Percentiles rank a stretch among this genome's conserved stretches.
Evolutionary conservation across 768 basidiomycete species (phyloP).

Genomic region (Agaricus bisporus): DNA sequence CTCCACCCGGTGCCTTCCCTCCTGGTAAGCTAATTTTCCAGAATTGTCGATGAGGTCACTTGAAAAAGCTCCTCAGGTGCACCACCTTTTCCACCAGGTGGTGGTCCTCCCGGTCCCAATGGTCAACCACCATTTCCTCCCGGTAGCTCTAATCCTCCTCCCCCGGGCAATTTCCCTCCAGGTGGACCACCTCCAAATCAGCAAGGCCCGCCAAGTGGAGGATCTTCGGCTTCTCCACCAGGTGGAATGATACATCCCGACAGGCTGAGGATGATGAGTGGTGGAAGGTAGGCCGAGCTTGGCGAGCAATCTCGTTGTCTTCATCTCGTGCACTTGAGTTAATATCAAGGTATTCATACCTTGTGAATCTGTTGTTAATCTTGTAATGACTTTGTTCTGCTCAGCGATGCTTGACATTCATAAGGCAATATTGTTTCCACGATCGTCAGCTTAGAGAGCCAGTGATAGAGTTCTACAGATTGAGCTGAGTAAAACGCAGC

Average conservation of each 20-base stretch:
- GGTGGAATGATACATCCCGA: conserved; percentile 76
- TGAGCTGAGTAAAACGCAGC: too few relatives aligned
- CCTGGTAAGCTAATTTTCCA: conserved; percentile 39
- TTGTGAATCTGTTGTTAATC: background rate
- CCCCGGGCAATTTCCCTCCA: conserved; percentile 27
- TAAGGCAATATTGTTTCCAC: too few relatives aligned
- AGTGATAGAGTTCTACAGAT: too few relatives aligned
- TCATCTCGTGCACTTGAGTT: background rate
- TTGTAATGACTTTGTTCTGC: background rate
- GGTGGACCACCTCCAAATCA: conserved; percentile 27
- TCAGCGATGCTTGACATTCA: too few relatives aligned
- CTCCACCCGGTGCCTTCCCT: conserved; percentile 28
- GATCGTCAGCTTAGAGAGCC: too few relatives aligned
- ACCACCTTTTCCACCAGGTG: conserved; percentile 51
- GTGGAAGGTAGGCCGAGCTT: conserved; percentile 16
- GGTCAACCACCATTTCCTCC: conserved; percentile 44
- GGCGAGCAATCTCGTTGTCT: background rate
- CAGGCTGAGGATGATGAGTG: conserved; percentile 72
- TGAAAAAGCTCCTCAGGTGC: conserved; percentile 20
- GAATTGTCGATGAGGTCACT: conserved; percentile 17
- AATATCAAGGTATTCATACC: background rate
- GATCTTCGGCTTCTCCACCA: conserved; percentile 19
- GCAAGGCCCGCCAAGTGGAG: conserved; percentile 20
- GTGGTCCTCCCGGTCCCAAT: conserved; percentile 33
- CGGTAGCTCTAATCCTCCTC: conserved; percentile 21